Percentiles rank a stretch among this genome's conserved stretches.
These are phyloP conservation scores for Parmales sp. DNA, from an alignment of 108 stramenopile genomes.

Conservation along the genomic window DNA sequence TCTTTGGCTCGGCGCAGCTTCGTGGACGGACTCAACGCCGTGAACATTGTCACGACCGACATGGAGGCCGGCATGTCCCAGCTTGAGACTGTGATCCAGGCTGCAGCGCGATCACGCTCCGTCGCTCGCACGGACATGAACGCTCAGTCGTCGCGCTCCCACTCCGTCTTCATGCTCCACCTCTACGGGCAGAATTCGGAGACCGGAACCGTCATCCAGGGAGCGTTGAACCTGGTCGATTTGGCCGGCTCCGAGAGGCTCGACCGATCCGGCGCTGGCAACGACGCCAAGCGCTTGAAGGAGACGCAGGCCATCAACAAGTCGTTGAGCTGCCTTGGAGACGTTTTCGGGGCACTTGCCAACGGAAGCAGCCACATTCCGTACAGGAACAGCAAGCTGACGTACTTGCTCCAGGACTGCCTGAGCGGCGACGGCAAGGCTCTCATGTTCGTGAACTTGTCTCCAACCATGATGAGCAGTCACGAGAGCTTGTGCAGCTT, in stretches of 20 bases:
- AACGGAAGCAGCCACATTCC: slow-evolving; percentile 81
- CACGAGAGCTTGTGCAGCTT: slow-evolving; percentile 81
- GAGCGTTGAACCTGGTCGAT: slow-evolving; percentile 94
- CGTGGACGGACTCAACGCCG: slow-evolving; percentile 78
- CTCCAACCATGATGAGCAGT: slow-evolving; percentile 67
- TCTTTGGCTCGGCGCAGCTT: slow-evolving; percentile 37
- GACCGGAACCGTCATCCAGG: slow-evolving; percentile 68
- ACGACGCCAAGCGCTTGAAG: slow-evolving; percentile 67
- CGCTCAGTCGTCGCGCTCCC: slow-evolving; percentile 89
- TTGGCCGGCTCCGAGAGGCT: slow-evolving; percentile 95
- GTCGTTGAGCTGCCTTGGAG: slow-evolving; percentile 90
- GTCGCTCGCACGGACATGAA: slow-evolving; percentile 97
- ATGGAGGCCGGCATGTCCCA: slow-evolving; percentile 43
- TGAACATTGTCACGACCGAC: slow-evolving; percentile 67
- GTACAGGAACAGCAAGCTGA: slow-evolving; percentile 88
- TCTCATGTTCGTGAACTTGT: slow-evolving; percentile 88
- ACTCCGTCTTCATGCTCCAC: slow-evolving; percentile 97
- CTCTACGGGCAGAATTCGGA: slow-evolving; percentile 78
- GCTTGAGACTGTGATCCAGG: slow-evolving; percentile 71
- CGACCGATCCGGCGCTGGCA: slow-evolving; percentile 77
- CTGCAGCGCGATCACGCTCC: slow-evolving; percentile 79
- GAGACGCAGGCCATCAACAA: slow-evolving; percentile 98
- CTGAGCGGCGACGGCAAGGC: slow-evolving; percentile 90
- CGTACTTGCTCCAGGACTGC: slow-evolving; percentile 83
- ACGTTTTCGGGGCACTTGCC: slow-evolving; percentile 88